These are phyloP conservation scores for Agaricus sinodeliciosus DNA, from an alignment of 768 basidiomycete genomes.

Conservation along the genomic window DNA sequence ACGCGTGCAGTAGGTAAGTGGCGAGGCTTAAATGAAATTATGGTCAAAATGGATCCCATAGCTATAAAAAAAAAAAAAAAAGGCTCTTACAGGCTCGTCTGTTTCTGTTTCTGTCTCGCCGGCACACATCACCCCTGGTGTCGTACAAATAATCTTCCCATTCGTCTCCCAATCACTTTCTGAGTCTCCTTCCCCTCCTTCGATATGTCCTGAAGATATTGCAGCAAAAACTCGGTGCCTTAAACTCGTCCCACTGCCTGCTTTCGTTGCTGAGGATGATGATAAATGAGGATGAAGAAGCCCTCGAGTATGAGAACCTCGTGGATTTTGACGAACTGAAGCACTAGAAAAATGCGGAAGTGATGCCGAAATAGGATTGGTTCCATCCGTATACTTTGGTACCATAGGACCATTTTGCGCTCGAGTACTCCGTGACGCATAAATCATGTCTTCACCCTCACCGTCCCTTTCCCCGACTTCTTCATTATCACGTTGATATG, in stretches of 20 bases:
- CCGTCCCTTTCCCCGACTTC: not conserved
- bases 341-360: not conserved
- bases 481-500: not conserved
- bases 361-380: not conserved
- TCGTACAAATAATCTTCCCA: conserved; percentile 52
- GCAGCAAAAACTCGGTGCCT: conserved; percentile 6
- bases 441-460: not conserved
- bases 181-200: not conserved
- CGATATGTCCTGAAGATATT: not conserved
- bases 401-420: not conserved
- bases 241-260: not conserved
- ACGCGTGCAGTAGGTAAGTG: conserved; percentile 63
- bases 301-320: not conserved
- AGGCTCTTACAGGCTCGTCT: conserved; percentile 60
- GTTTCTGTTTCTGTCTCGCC: conserved; percentile 78
- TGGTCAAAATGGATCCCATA: not conserved
- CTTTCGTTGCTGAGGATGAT: not conserved
- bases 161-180: conserved; percentile 5
- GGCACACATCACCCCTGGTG: conserved; percentile 50
- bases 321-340: not conserved
- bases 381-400: not conserved
- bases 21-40: conserved; percentile 34
- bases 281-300: not conserved
- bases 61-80: not conserved
- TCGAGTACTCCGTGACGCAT: not conserved